phyloP scores from a whole-genome alignment of 2,329 filamentous ascomycete species.

The Ceratocystis alfenasii region DNA sequence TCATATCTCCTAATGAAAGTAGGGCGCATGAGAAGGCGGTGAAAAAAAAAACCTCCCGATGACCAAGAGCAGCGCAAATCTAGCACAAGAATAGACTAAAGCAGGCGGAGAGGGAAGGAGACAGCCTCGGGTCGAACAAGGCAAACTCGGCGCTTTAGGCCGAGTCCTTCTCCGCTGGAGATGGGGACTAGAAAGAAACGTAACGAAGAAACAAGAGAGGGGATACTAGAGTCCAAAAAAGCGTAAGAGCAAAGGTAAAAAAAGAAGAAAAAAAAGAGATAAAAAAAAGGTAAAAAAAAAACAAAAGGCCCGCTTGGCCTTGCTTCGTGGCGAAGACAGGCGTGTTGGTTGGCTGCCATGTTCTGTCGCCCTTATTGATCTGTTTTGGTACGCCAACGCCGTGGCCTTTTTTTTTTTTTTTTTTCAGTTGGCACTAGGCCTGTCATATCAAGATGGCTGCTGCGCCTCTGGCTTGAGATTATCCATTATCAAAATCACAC shows the following conservation, averaged over 20 bases:
- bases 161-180: background rate
- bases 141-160: background rate
- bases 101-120: background rate
- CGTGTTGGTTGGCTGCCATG: background rate
- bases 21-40: too few relatives aligned
- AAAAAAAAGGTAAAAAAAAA: background rate
- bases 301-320: background rate
- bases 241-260: background rate
- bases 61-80: background rate
- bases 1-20: too few relatives aligned
- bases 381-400: background rate
- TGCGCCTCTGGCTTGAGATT: background rate
- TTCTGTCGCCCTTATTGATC: background rate
- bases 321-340: background rate
- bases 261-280: background rate
- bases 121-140: background rate
- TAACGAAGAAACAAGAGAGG: background rate
- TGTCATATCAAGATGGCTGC: too few relatives aligned
- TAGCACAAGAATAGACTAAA: background rate
- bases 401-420: background rate
- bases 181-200: too few relatives aligned
- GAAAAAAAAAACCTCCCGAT: too few relatives aligned
- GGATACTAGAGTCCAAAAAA: background rate
- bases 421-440: background rate
- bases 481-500: background rate